Evolutionary conservation across 768 basidiomycete genomes (phyloP).

Genomic region (Tricholoma sp.): DNA sequence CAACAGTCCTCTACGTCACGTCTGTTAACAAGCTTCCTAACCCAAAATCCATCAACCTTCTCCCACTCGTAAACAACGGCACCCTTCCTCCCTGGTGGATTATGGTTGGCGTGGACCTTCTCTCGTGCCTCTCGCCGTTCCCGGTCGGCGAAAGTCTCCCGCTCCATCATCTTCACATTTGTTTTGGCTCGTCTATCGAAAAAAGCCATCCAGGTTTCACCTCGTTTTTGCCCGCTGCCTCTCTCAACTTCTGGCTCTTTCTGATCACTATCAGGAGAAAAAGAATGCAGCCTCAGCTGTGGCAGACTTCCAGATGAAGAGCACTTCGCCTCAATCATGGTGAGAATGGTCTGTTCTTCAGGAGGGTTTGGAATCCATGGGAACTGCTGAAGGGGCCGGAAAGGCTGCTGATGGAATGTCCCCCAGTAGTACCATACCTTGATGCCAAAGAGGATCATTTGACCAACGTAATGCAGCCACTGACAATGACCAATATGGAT

Average conservation of each 20-base stretch:
- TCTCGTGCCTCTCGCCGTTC: not conserved
- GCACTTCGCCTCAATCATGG: not conserved
- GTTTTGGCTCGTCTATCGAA: not conserved
- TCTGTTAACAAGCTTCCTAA: not conserved
- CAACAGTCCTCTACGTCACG: not conserved
- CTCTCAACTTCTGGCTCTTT: not conserved
- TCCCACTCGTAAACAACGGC: not conserved
- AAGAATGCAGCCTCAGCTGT: not conserved
- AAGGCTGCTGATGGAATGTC: not conserved
- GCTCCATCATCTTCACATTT: not conserved
- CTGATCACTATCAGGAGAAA: not conserved
- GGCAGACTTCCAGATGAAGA: not conserved
- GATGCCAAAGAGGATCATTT: not conserved
- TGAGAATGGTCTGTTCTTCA: not conserved
- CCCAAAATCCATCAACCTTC: slow-evolving; percentile 1
- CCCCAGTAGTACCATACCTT: not conserved
- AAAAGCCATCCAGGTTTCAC: not conserved
- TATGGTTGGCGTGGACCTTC: not conserved
- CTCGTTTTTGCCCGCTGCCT: not conserved
- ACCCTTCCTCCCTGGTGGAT: not conserved
- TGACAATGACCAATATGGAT: not conserved
- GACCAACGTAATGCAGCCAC: not conserved
- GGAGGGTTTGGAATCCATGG: not conserved
- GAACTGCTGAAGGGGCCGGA: not conserved
- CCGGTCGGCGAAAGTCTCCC: not conserved